Conservation (phyloP, 306 rosid genomes). For the Rosa chinensis region DNA sequence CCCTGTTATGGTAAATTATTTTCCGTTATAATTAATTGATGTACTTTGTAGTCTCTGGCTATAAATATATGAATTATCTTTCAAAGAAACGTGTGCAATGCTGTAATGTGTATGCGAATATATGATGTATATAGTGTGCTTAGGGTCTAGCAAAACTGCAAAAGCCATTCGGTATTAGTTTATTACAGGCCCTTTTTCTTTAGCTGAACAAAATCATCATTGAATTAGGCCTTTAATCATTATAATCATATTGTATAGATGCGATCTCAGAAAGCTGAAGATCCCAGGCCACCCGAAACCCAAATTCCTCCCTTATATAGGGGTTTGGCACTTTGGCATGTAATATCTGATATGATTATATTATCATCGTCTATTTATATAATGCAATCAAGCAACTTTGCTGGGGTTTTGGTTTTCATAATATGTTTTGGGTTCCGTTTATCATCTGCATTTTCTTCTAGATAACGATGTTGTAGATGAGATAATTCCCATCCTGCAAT, state of each 20-base stretch:
- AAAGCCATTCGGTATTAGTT: not conserved
- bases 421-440: not conserved
- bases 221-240: not conserved
- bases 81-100: too few relatives aligned
- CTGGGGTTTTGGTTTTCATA: not conserved
- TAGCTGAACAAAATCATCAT: not conserved
- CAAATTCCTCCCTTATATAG: not conserved
- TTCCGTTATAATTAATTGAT: not conserved
- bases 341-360: not conserved
- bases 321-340: not conserved
- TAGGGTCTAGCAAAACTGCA: not conserved
- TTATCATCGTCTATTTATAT: not conserved
- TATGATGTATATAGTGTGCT: not conserved
- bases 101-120: not conserved
- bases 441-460: not conserved
- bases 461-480: not conserved
- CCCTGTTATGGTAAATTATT: not conserved
- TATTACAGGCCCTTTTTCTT: not conserved
- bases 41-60: slow-evolving; percentile 10
- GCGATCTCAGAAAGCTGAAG: not conserved
- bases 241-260: not conserved
- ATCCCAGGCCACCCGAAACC: not conserved
- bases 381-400: not conserved
- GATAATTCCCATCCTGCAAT: not conserved
- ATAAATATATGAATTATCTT: not conserved